Evolutionary conservation across 345 rosid species (phyloP).

Genomic region (Garcia nutans): DNA sequence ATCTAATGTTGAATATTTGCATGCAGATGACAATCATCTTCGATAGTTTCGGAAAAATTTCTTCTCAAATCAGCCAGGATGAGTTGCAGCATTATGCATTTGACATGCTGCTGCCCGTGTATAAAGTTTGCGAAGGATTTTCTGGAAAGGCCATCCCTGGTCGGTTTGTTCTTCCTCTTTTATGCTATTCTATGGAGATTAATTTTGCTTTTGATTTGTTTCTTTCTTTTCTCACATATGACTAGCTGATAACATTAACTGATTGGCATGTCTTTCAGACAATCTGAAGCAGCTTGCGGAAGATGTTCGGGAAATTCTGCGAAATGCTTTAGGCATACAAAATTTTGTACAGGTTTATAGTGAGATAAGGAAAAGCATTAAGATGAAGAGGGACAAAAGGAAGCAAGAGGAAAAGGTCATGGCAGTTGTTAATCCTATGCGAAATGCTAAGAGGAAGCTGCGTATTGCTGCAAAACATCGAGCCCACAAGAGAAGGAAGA

Average conservation of each 20-base stretch:
- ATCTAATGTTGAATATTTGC: constrained; percentile 17
- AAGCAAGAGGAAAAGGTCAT: constrained; percentile 70
- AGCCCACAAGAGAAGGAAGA: constrained; percentile 77
- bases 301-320: constrained; percentile 58
- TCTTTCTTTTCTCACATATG: background rate
- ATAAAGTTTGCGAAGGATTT: constrained; percentile 88
- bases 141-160: constrained; percentile 73
- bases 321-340: constrained; percentile 53
- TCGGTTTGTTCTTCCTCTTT: constrained; percentile 24
- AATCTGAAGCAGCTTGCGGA: constrained; percentile 67
- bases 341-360: constrained; percentile 52
- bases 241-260: background rate
- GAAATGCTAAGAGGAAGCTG: constrained; percentile 85
- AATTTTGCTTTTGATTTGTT: background rate
- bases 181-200: background rate
- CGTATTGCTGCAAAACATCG: constrained; percentile 70
- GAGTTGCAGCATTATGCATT: constrained; percentile 47
- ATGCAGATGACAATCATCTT: constrained; percentile 71
- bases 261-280: constrained; percentile 37
- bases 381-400: constrained; percentile 70
- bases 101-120: constrained; percentile 65
- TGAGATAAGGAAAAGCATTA: constrained; percentile 59
- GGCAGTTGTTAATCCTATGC: constrained; percentile 81
- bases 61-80: constrained; percentile 43
- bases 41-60: constrained; percentile 46